Evolutionary conservation across 306 rosid genomes (phyloP), one percentile per base, ranked within the genome.

Genomic region (Neltuma alba): DNA sequence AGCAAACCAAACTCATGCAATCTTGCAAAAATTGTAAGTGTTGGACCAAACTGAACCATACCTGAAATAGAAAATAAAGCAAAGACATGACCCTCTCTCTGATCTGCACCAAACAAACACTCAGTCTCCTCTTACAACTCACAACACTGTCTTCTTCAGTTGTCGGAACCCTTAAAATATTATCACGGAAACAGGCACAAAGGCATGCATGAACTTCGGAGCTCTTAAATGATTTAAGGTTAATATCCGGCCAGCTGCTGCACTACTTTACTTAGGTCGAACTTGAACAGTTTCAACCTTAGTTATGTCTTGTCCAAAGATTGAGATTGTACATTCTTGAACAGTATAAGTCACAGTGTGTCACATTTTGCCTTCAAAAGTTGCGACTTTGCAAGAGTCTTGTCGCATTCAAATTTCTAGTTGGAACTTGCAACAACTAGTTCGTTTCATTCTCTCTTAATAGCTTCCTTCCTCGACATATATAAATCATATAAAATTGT

Each of bases 171-270:
- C 33, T 52, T 20, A n/a, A 52, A 48, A 50, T n/a, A n/a, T 50
- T 2, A 20, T 20, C 2, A 3, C 11, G 8, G 27, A 21, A 20
- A n/a, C n/a, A n/a, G n/a, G n/a, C n/a, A n/a, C n/a, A n/a, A 2
- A 18, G 25, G 37, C 34, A 25, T 44, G 37, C 73, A 40, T 68
- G 28, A 66, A 70, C 75, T 27, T 21, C 14, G 58, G 75, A 70
- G 75, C 75, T 45, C 75, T 16, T 70, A 18, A 70, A 70, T 70
- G 58, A 28, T 27, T 37, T 44, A 70, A 44, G 75, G 75, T 70
- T 33, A 38, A 64, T 64, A 34, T 64, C 75, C 58, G 27, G 75
- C 58, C 9, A 14, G 45, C 15, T 41, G 45, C 45, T 11, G 2
- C 25, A 7, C 58, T 1, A 54, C 61, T 54, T 54, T 54, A 69